A percentile compares a stretch with the other conserved stretches of the same genome.
These are phyloP conservation scores for Pisolithus orientalis DNA, from an alignment of 768 basidiomycete genomes.

Conservation along the genomic window DNA sequence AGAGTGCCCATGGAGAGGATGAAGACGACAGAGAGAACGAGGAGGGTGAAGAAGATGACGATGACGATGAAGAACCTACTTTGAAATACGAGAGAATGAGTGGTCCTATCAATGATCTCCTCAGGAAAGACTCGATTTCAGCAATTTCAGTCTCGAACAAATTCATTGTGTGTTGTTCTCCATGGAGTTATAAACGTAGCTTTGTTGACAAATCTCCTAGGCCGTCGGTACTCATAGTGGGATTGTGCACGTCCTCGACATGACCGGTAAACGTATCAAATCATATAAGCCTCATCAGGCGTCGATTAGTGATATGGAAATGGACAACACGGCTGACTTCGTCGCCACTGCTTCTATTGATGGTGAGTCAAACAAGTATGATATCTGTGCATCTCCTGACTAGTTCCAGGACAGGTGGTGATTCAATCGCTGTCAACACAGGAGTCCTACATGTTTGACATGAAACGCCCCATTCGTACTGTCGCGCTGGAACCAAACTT, in stretches of 20 bases:
- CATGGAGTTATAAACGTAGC: neutral
- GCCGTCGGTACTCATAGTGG: slow-evolving; percentile 90
- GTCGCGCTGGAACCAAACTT: slow-evolving; percentile 90
- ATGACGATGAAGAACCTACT: slow-evolving; percentile 86
- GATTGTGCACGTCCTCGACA: slow-evolving; percentile 81
- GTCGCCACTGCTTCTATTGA: slow-evolving; percentile 91
- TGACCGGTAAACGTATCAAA: slow-evolving; percentile 76
- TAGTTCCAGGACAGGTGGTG: slow-evolving; percentile 74
- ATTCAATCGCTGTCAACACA: slow-evolving; percentile 74
- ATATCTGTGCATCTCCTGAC: slow-evolving; percentile 60
- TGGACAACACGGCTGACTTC: slow-evolving; percentile 84
- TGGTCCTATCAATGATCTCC: slow-evolving; percentile 64
- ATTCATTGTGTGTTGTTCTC: slow-evolving; percentile 48
- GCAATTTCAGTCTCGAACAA: slow-evolving; percentile 71
- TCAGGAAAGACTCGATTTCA: slow-evolving; percentile 87
- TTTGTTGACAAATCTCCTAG: slow-evolving; percentile 33
- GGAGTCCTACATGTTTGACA: slow-evolving; percentile 82
- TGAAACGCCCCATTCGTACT: slow-evolving; percentile 87
- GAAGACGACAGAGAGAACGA: slow-evolving; percentile 26
- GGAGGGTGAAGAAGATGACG: slow-evolving; percentile 50
- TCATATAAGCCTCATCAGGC: slow-evolving; percentile 89
- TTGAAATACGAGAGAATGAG: slow-evolving; percentile 86
- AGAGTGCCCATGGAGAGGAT: slow-evolving; percentile 1
- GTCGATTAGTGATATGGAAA: slow-evolving; percentile 75
- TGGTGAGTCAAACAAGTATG: slow-evolving; percentile 81